phyloP scores from a whole-genome alignment of 2,329 filamentous ascomycete species.

The Graphilbum ipis-grandicollis region DNA sequence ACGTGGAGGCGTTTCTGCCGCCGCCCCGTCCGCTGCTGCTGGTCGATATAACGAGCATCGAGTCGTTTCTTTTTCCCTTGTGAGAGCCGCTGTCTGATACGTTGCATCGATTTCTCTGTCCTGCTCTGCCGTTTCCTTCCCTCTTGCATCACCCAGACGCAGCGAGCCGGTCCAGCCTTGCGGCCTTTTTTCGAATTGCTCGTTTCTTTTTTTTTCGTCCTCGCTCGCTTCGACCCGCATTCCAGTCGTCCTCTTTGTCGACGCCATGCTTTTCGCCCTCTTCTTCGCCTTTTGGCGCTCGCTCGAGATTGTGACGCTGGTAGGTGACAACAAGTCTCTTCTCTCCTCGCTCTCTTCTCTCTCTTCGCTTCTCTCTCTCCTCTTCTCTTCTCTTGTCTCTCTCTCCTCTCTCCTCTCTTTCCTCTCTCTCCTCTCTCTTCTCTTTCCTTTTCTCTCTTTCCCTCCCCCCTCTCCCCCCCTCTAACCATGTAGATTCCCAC shows the following conservation, averaged over 20 bases:
- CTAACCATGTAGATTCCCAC: constrained; percentile 33
- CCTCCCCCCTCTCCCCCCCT: background rate
- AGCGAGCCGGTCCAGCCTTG: too few relatives aligned
- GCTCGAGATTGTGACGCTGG: constrained; percentile 43
- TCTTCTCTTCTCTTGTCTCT: background rate
- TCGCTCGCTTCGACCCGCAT: background rate
- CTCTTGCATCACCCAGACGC: too few relatives aligned
- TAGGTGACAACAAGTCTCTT: constrained; percentile 14
- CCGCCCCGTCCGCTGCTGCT: too few relatives aligned
- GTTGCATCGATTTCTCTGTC: too few relatives aligned
- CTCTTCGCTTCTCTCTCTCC: background rate
- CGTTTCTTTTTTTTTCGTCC: too few relatives aligned
- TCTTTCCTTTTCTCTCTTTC: background rate
- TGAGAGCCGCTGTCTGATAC: too few relatives aligned
- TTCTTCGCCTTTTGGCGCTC: constrained; percentile 47
- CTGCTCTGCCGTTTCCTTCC: too few relatives aligned
- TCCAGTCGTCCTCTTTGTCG: background rate
- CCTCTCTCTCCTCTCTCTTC: background rate
- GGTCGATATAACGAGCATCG: too few relatives aligned
- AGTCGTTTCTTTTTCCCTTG: too few relatives aligned
- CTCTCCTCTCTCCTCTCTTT: background rate
- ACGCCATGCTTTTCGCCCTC: constrained; percentile 41
- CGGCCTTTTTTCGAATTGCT: too few relatives aligned
- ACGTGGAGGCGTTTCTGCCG: too few relatives aligned
- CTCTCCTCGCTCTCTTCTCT: background rate